Evolutionary conservation across 371 early-diverging fungal genomes (phyloP).

Genomic region (Mucor sp.): DNA sequence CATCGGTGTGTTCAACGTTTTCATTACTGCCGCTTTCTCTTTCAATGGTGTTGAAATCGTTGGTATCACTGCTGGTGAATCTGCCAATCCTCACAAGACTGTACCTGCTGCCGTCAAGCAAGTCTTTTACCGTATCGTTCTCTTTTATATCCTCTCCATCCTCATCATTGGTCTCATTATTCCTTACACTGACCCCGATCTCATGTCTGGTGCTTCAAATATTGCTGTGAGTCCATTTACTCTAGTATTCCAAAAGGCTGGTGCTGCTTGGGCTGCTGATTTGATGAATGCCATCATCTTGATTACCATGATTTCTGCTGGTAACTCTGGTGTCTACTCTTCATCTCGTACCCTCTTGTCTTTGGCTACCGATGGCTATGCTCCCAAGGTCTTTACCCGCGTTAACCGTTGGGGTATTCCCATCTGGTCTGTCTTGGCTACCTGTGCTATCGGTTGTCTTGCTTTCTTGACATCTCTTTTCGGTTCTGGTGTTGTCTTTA

Average conservation of each 20-base stretch:
- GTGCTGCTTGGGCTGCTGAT: constrained; percentile 67
- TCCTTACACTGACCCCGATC: constrained; percentile 61
- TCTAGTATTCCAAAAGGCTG: constrained; percentile 70
- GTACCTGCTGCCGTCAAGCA: constrained; percentile 76
- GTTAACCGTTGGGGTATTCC: constrained; percentile 71
- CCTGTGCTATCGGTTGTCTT: constrained; percentile 62
- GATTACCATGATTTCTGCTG: constrained; percentile 75
- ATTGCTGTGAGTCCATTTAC: constrained; percentile 74
- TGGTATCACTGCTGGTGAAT: constrained; percentile 78
- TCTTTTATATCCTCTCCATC: constrained; percentile 76
- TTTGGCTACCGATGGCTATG: constrained; percentile 70
- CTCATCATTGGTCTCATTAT: constrained; percentile 74
- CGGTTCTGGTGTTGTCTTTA: constrained; percentile 71
- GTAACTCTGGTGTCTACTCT: constrained; percentile 80
- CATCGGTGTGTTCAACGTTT: constrained; percentile 67
- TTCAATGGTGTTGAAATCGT: constrained; percentile 85
- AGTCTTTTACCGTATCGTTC: constrained; percentile 74
- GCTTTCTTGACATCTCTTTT: constrained; percentile 59
- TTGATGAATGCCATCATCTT: constrained; percentile 83
- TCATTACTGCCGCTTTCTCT: constrained; percentile 82
- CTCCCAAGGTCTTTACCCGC: constrained; percentile 63
- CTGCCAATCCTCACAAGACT: constrained; percentile 69
- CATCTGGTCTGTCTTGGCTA: constrained; percentile 57
- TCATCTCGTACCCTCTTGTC: constrained; percentile 74
- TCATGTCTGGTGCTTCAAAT: constrained; percentile 48